Percentiles rank a stretch among this genome's conserved stretches.
phyloP scores from a whole-genome alignment of 2,329 filamentous ascomycete genomes.

The Curvularia hawaiiensis region DNA sequence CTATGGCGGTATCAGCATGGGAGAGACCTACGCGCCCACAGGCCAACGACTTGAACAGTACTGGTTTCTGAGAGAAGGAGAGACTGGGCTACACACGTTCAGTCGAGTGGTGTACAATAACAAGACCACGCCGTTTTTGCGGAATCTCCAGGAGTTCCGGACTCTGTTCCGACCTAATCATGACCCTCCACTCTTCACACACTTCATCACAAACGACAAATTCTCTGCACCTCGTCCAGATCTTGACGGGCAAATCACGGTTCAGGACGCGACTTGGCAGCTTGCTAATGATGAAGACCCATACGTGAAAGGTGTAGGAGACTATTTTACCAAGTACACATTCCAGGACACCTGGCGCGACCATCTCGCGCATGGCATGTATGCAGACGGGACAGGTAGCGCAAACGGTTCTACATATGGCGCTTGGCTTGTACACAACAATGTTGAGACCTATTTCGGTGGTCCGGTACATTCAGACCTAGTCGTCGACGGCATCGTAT shows the following conservation, averaged over 20 bases:
- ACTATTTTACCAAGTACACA: constrained; percentile 71
- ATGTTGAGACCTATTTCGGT: constrained; percentile 66
- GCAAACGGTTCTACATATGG: constrained; percentile 60
- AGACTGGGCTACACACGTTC: constrained; percentile 68
- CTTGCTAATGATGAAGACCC: constrained; percentile 60
- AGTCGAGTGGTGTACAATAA: constrained; percentile 66
- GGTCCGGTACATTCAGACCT: constrained; percentile 68
- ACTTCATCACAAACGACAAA: constrained; percentile 61
- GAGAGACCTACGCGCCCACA: constrained; percentile 62
- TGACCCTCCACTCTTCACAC: constrained; percentile 61
- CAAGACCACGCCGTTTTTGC: constrained; percentile 59
- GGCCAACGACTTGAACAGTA: constrained; percentile 67
- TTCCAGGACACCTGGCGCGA: constrained; percentile 65
- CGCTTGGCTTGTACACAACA: constrained; percentile 69
- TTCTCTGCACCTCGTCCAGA: constrained; percentile 60
- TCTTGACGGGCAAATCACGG: constrained; percentile 52
- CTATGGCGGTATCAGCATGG: constrained; percentile 65
- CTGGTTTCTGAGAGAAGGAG: constrained; percentile 67
- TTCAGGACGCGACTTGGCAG: constrained; percentile 70
- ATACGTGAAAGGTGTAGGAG: constrained; percentile 61
- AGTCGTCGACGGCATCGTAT: constrained; percentile 67
- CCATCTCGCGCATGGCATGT: constrained; percentile 63
- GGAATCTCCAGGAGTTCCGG: constrained; percentile 65
- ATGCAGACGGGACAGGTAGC: constrained; percentile 58
- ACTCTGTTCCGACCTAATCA: constrained; percentile 65